phyloP scores from a whole-genome alignment of 805 yeast species.

The Sungouiozyma ichnusensis region DNA sequence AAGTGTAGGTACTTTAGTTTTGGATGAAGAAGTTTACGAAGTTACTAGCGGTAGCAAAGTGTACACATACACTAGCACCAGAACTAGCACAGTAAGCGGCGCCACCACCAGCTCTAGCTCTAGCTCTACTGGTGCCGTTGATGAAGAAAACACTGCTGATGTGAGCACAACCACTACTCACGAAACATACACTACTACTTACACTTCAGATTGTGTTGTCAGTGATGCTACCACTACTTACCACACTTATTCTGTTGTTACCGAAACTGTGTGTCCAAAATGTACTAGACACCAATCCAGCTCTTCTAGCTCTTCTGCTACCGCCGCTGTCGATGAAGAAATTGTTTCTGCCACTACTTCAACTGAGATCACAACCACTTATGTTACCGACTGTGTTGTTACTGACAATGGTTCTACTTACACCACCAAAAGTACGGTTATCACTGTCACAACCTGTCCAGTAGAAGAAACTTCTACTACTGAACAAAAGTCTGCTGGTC shows the following conservation, averaged over 20 bases:
- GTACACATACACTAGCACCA: not conserved
- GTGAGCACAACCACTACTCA: not conserved
- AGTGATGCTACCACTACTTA: not conserved
- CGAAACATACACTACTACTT: not conserved
- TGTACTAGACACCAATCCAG: not conserved
- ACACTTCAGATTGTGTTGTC: not conserved
- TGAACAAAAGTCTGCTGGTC: not conserved
- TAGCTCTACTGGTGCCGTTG: not conserved
- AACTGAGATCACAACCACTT: not conserved
- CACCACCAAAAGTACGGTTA: conserved; percentile 1
- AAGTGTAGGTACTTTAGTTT: not conserved
- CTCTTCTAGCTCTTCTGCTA: not conserved
- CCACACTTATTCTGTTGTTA: not conserved
- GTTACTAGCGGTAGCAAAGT: not conserved
- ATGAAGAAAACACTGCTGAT: not conserved
- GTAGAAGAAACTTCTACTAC: not conserved
- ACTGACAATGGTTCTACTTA: not conserved
- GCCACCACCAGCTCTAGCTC: not conserved
- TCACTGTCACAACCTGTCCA: not conserved
- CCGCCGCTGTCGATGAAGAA: not conserved
- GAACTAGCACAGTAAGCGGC: not conserved
- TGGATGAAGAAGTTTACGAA: not conserved
- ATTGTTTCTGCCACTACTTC: conserved; percentile 1
- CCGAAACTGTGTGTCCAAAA: not conserved
- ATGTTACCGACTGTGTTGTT: conserved; percentile 3